Base-by-base conservation (phyloP, 202 grass and related monocot genomes). In the Musa balbisiana region DNA sequence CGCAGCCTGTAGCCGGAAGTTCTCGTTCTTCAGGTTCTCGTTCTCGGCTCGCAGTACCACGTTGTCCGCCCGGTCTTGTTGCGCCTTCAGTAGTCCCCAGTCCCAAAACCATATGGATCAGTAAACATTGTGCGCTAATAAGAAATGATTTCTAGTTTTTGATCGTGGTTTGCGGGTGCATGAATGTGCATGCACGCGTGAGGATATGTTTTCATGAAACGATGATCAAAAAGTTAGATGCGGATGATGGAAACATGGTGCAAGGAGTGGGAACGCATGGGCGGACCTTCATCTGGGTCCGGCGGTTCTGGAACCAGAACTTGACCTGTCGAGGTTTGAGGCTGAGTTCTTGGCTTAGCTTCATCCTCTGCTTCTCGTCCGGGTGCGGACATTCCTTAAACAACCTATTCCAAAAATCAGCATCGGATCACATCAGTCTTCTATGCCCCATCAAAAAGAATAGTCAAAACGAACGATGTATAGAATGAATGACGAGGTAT, bases 231-330 rank as follows among this genome's bases (percentile, higher is more conserved):
- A 43, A 43, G 33, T 43, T 43, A 6, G 33, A 43, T 43, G 33
- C 33, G 33, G 33, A 6, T 43, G 33, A 43, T 2, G 33, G 33
- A 43, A 43, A 43, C 33, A 43, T 43, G 33, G 33, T 43, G 33
- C 33, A 43, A 43, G 33, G 33, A 43, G 6, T 6, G 33, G 33
- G 33, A 43, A 43, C 4, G 4, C 33, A 43, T 43, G 33, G 33
- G 33, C 63, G 43, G 43, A 89, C 87, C 87, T 99, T 99, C 91
- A 95, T 92, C 80, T 99, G 95, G 10, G 95, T 99, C 63, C 95
- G 95, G 15, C 95, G 86, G 78, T 99, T 99, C 66, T 99, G 95
- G 87, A 99, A 99, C 95, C 95, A 99, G 85, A 99, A 99, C 83
- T 99, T 99, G 25, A 99, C 95, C 78, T 99, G 95, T 6, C 95